These are phyloP conservation scores for Elsinoe australis DNA, from an alignment of 2,329 filamentous ascomycete species.

Conservation along the genomic window DNA sequence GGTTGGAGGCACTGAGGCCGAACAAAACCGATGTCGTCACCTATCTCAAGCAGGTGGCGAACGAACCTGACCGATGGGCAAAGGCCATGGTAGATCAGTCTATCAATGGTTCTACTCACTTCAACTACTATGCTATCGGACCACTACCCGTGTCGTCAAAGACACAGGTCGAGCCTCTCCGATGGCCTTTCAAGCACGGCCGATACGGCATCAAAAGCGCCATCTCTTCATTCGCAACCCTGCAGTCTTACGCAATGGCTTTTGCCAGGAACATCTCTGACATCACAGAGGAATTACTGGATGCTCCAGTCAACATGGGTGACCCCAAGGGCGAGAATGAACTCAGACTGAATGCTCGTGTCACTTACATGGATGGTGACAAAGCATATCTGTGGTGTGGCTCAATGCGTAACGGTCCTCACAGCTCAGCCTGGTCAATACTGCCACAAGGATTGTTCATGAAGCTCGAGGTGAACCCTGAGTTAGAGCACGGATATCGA, in stretches of 20 bases:
- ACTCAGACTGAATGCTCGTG: conserved; percentile 33
- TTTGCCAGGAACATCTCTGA: conserved; percentile 34
- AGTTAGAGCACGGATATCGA: conserved; percentile 33
- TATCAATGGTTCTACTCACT: conserved; percentile 33
- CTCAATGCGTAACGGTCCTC: conserved; percentile 36
- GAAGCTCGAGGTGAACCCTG: conserved; percentile 27
- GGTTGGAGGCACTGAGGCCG: conserved; percentile 36
- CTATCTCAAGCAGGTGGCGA: conserved; percentile 37
- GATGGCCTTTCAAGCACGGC: conserved; percentile 38
- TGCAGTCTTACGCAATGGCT: conserved; percentile 22
- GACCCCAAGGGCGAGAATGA: conserved; percentile 36
- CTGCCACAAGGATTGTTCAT: conserved; percentile 42
- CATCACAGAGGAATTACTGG: conserved; percentile 41
- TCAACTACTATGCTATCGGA: conserved; percentile 43
- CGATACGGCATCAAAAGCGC: conserved; percentile 31
- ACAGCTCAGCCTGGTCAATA: conserved; percentile 39
- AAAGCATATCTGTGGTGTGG: conserved; percentile 42
- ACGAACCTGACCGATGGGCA: conserved; percentile 38
- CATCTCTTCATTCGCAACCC: conserved; percentile 25
- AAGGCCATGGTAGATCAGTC: conserved; percentile 39
- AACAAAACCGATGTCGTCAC: conserved; percentile 45
- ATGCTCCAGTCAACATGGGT: conserved; percentile 31
- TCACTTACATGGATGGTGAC: conserved; percentile 37
- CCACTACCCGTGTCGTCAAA: conserved; percentile 41
- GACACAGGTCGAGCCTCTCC: conserved; percentile 34